Base-by-base conservation (phyloP, 371 early-diverging fungal genomes). In the Lichtheimia corymbifera region DNA sequence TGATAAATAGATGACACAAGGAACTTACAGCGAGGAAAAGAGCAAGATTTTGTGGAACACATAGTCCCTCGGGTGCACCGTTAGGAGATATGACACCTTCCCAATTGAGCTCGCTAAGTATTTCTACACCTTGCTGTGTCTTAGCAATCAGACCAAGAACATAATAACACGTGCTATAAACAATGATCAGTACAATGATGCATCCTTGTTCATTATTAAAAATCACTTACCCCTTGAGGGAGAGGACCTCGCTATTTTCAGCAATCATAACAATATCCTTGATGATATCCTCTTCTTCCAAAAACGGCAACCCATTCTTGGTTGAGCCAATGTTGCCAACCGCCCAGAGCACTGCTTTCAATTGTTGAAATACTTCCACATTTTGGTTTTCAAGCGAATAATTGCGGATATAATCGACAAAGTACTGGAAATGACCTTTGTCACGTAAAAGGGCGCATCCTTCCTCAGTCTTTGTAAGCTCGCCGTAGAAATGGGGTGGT, bases 271-370 rank as follows among this genome's bases (percentile, higher is more conserved):
- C 83, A 42, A 95, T 89, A 62, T 89, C 85, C 49, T 84, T 79
- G 17, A 93, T 78, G 58, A 91, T 66, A 47, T 91, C 84, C 50
- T 85, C 89, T 59, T 90, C 85, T 24, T 85, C 80, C 40, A 94
- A 62, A 53, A 93, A 88, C 3, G 86, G 79, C 7, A 91, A 59
- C 0, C 95, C 95, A 41, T 79, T 80, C 9, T 70, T 73, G 0
- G 88, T 85, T 0, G 92, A 75, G 0, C 93, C 95, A 62, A 94
- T 91, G 61, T 91, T 85, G 4, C 93, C 93, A 55, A 92, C 74
- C 0, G 93, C 90, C 94, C 93, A 93, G 0, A 93, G 64, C 3
- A 86, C 84, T 2, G 93, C 85, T 59, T 93, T 93, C n/a, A 93
- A 69, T 42, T 88, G 82, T 27, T 79, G 63, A 17, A 89, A 66